Evolutionary conservation across 2,329 filamentous ascomycete genomes (phyloP).

Genomic region (Fusarium liriodendri): DNA sequence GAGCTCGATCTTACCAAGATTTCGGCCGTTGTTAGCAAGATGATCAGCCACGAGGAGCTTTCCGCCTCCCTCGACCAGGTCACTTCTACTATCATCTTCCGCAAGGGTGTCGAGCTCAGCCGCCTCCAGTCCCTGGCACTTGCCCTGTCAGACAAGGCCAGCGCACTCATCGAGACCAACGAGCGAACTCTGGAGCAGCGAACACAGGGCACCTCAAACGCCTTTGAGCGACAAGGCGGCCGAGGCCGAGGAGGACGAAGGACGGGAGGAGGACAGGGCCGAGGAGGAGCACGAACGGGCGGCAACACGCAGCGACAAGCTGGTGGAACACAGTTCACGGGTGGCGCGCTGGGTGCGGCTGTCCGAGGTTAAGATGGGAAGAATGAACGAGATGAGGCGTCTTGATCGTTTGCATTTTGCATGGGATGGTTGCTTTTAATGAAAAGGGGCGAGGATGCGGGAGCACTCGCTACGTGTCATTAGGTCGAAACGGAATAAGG

Average conservation of each 20-base stretch:
- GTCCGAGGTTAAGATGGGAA: conserved; percentile 64
- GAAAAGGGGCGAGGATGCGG: conserved; percentile 49
- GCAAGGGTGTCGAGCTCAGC: conserved; percentile 98
- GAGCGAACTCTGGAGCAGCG: conserved; percentile 97
- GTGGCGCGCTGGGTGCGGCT: conserved; percentile 79
- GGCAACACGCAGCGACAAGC: conserved; percentile 73
- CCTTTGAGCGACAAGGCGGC: conserved; percentile 92
- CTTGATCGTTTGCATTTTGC: conserved; percentile 49
- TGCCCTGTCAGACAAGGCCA: conserved; percentile 95
- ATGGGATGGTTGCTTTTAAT: conserved; percentile 51
- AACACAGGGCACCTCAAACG: conserved; percentile 94
- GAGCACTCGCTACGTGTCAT: conserved; percentile 49
- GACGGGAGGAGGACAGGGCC: conserved; percentile 71
- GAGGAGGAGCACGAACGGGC: conserved; percentile 69
- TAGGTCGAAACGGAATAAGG: conserved; percentile 48
- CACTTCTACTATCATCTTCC: conserved; percentile 97
- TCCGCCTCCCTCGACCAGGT: conserved; percentile 97
- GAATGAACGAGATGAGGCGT: conserved; percentile 48
- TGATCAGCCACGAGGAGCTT: conserved; percentile 99
- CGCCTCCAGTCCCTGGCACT: conserved; percentile 95
- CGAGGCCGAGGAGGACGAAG: conserved; percentile 75
- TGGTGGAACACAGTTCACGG: conserved; percentile 83
- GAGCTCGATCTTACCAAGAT: conserved; percentile 93
- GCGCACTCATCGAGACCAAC: conserved; percentile 94
- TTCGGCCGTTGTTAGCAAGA: conserved; percentile 94